Evolutionary conservation across 192 early-diverging fungal genomes (phyloP).

Genomic region (Coemansia sp.): DNA sequence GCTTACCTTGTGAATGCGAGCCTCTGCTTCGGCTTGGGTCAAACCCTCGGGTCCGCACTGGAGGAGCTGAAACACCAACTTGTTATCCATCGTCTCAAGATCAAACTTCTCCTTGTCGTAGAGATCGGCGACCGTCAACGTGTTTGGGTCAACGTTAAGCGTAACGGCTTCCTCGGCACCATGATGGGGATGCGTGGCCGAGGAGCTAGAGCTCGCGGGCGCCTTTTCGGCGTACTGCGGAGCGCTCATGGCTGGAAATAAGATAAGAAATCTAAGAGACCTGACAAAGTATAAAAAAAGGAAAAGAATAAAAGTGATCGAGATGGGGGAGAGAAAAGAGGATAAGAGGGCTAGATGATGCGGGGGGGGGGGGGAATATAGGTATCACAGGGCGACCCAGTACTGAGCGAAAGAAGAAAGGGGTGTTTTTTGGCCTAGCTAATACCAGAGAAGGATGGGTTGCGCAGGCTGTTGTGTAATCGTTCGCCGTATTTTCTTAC

Average conservation of each 20-base stretch:
- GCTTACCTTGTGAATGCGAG: constrained; percentile 64
- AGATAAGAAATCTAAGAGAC: constrained; percentile 6
- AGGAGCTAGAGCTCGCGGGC: constrained; percentile 25
- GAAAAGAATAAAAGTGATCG: constrained; percentile 16
- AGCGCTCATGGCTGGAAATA: constrained; percentile 25
- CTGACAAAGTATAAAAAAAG: constrained; percentile 18
- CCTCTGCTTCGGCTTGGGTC: constrained; percentile 63
- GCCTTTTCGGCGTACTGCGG: constrained; percentile 41
- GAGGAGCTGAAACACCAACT: constrained; percentile 68
- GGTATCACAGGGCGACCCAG: neutral
- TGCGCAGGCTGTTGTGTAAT: constrained; percentile 3
- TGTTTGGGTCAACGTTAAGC: constrained; percentile 62
- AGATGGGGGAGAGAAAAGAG: neutral
- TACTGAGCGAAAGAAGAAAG: neutral
- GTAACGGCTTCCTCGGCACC: constrained; percentile 41
- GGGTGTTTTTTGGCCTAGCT: neutral
- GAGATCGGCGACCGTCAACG: constrained; percentile 70
- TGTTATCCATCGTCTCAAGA: constrained; percentile 76
- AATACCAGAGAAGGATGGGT: neutral
- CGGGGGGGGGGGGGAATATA: neutral
- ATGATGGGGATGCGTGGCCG: constrained; percentile 3
- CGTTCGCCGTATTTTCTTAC: neutral
- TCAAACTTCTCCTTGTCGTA: constrained; percentile 84
- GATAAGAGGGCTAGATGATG: neutral
- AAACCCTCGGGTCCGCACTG: constrained; percentile 68